Conservation (phyloP, 2,329 filamentous ascomycete genomes). For the Nemania sp. region DNA sequence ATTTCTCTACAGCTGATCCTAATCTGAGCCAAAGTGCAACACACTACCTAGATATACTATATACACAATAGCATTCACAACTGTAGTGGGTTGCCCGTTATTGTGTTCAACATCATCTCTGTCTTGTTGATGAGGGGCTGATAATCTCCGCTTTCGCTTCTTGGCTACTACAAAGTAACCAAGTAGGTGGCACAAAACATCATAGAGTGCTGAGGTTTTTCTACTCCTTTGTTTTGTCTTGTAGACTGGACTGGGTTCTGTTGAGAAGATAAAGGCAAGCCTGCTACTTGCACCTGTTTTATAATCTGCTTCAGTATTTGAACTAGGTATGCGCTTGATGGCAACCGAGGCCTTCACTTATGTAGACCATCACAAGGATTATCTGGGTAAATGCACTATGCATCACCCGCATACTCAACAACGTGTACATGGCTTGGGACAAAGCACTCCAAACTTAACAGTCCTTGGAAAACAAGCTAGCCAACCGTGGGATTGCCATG, state of each 20-base stretch:
- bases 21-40: not conserved
- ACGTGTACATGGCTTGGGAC: not conserved
- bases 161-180: not conserved
- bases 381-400: slow-evolving; percentile 25
- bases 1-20: not conserved
- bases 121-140: not conserved
- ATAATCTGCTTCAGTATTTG: not conserved
- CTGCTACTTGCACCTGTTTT: not conserved
- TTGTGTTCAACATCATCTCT: not conserved
- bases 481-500: not conserved
- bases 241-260: too few species aligned
- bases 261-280: slow-evolving; percentile 1
- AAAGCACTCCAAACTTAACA: not conserved
- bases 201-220: slow-evolving; percentile 16
- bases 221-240: slow-evolving; percentile 14
- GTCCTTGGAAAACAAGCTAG: not conserved
- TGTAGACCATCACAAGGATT: slow-evolving; percentile 13
- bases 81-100: not conserved
- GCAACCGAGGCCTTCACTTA: not conserved
- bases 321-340: slow-evolving; percentile 1
- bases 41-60: too few species aligned
- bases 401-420: slow-evolving; percentile 23
- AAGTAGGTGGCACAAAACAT: not conserved
- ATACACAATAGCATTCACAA: not conserved
- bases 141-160: slow-evolving; percentile 26